phyloP scores from a whole-genome alignment of 169 alveolate species.

The Cryptosporidium bovis region DNA sequence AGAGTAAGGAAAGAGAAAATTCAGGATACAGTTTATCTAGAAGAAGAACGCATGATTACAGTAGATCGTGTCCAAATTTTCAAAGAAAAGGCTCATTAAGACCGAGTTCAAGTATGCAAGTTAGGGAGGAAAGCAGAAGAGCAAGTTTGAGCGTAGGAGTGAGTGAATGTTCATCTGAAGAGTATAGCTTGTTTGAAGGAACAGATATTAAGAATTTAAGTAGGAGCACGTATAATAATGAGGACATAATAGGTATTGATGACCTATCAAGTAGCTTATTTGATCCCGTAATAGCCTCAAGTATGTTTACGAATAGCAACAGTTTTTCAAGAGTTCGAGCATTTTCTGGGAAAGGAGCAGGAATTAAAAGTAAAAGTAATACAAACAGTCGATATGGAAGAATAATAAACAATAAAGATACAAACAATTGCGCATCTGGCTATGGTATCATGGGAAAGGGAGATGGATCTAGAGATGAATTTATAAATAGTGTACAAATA shows the following conservation, averaged over 20 bases:
- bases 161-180: background rate
- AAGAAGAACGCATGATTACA: slow-evolving; percentile 46
- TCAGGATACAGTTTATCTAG: slow-evolving; percentile 42
- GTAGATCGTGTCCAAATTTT: slow-evolving; percentile 38
- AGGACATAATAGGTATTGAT: slow-evolving; percentile 34
- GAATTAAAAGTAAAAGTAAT: background rate
- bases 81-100: slow-evolving; percentile 50
- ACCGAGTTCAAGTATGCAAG: slow-evolving; percentile 24
- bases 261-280: slow-evolving; percentile 32
- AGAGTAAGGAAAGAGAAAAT: background rate
- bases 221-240: background rate
- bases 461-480: background rate
- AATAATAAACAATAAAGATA: too few species aligned
- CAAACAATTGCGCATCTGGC: too few species aligned
- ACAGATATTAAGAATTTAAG: background rate
- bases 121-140: slow-evolving; percentile 4
- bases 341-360: slow-evolving; percentile 13
- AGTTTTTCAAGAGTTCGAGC: slow-evolving; percentile 34
- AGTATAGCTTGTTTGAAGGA: background rate
- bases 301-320: background rate
- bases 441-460: background rate
- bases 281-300: slow-evolving; percentile 18
- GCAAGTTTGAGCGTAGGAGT: too few species aligned
- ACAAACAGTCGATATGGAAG: background rate
- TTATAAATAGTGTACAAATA: slow-evolving; percentile 13